phyloP scores from a whole-genome alignment of 805 yeast genomes.

The Saccharomycopsis sp. region DNA sequence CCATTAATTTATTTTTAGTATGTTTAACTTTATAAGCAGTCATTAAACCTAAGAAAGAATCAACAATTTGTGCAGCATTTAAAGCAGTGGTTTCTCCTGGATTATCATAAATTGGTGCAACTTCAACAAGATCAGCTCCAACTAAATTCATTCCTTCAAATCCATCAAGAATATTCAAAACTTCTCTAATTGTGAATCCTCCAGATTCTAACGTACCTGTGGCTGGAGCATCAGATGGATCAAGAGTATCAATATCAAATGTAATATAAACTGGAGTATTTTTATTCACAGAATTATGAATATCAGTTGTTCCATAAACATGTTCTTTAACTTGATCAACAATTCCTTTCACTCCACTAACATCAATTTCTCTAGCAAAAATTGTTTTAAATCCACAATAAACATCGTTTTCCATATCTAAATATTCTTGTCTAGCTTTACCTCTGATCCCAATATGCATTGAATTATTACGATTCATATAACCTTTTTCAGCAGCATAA shows the following conservation, averaged over 20 bases:
- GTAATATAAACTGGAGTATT: constrained; percentile 29
- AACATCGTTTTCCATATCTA: constrained; percentile 37
- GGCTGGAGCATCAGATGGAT: constrained; percentile 55
- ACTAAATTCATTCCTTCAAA: constrained; percentile 46
- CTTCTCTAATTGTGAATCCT: constrained; percentile 53
- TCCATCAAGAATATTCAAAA: constrained; percentile 43
- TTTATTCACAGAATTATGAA: constrained; percentile 17
- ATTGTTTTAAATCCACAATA: constrained; percentile 37
- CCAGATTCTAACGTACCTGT: constrained; percentile 66
- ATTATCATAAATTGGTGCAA: constrained; percentile 47
- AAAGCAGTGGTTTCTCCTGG: constrained; percentile 44
- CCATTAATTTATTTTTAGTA: too few species aligned
- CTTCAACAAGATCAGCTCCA: constrained; percentile 66
- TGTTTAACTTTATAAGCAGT: constrained; percentile 18
- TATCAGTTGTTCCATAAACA: constrained; percentile 19
- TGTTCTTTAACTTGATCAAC: constrained; percentile 25
- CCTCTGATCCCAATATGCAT: constrained; percentile 56
- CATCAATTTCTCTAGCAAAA: constrained; percentile 35
- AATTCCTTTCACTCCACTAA: constrained; percentile 28
- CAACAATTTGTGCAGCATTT: constrained; percentile 51
- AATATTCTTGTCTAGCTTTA: constrained; percentile 36
- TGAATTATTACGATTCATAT: constrained; percentile 32
- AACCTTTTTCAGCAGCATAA: constrained; percentile 56
- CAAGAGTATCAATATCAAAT: constrained; percentile 48
- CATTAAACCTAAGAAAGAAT: constrained; percentile 37